Evolutionary conservation across 2,329 filamentous ascomycete genomes (phyloP).

Genomic region (Colletotrichum eremochloae): DNA sequence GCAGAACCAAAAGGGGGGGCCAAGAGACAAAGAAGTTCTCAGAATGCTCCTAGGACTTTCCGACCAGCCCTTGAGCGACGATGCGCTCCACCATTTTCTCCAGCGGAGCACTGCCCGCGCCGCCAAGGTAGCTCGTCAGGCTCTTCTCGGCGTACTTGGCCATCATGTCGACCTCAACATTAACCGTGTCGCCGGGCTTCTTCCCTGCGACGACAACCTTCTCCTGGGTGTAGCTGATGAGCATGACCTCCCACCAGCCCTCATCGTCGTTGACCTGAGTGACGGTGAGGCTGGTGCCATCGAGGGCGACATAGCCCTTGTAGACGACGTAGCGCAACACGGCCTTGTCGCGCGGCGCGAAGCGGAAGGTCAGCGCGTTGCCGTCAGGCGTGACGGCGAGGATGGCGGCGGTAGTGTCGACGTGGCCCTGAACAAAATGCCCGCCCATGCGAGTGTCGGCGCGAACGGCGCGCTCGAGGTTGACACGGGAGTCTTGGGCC

Average conservation of each 20-base stretch:
- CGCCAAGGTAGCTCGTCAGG: conserved; percentile 82
- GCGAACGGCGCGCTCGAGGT: conserved; percentile 93
- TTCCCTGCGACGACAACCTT: conserved; percentile 87
- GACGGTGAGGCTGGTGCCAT: conserved; percentile 94
- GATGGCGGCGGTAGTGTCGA: conserved; percentile 89
- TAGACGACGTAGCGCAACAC: conserved; percentile 91
- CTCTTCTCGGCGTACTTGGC: conserved; percentile 92
- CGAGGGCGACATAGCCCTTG: conserved; percentile 95
- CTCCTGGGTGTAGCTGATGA: conserved; percentile 96
- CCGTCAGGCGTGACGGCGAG: conserved; percentile 81
- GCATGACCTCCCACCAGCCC: conserved; percentile 95
- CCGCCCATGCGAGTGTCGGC: conserved; percentile 96
- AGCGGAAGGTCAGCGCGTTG: conserved; percentile 89
- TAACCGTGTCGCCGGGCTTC: conserved; percentile 83
- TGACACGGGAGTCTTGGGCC: conserved; percentile 76
- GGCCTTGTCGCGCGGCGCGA: conserved; percentile 76
- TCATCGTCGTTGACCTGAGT: conserved; percentile 85
- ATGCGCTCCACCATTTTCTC: conserved; percentile 81
- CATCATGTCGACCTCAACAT: conserved; percentile 92
- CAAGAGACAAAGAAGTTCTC: neutral
- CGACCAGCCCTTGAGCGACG: conserved; percentile 75
- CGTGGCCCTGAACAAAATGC: conserved; percentile 97
- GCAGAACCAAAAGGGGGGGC: neutral
- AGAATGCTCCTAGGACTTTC: conserved; percentile 37
- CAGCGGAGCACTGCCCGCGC: conserved; percentile 67